Evolutionary conservation across 306 rosid genomes (phyloP).

Genomic region (cucumber (Cucumis sativus)): Cucumber_9930_V3 NC_026659.2:1848001-1848500

Average conservation of each 20-base stretch:
- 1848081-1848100: constrained; percentile 90
- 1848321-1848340: background rate
- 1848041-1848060: constrained; percentile 53
- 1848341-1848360: background rate
- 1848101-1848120: constrained; percentile 54
- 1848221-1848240: background rate
- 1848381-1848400: background rate
- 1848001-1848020: constrained; percentile 90
- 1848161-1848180: background rate
- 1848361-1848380: background rate
- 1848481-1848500: no score
- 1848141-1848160: background rate
- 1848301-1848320: background rate
- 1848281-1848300: background rate
- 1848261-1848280: no score
- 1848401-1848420: no score
- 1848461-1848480: no score
- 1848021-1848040: constrained; percentile 62
- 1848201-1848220: background rate
- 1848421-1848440: no score
- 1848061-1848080: constrained; percentile 60
- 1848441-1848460: no score
- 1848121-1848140: constrained; percentile 31
- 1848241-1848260: background rate
- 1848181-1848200: background rate